These are phyloP conservation scores for Tulasnella sp. DNA, from an alignment of 768 basidiomycete species.

Conservation along the genomic window DNA sequence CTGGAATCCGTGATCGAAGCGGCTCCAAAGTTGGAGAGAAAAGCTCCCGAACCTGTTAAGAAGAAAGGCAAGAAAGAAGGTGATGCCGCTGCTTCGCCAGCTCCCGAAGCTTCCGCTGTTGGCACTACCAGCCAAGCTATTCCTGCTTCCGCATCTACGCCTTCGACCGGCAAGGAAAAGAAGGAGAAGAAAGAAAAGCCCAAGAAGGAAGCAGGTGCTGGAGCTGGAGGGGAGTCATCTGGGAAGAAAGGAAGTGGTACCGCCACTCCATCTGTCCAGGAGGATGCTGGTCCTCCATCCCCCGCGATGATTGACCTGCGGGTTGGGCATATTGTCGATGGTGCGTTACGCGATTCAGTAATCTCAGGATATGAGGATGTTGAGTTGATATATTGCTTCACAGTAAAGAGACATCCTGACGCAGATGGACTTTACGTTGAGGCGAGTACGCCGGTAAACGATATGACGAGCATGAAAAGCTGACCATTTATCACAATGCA, in stretches of 20 bases:
- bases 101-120: constrained; percentile 20
- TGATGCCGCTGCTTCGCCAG: constrained; percentile 24
- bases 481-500: constrained; percentile 26
- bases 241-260: constrained; percentile 22
- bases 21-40: constrained; percentile 64
- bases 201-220: constrained; percentile 33
- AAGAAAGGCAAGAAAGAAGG: constrained; percentile 49
- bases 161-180: constrained; percentile 27
- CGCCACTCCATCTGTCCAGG: constrained; percentile 30
- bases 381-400: not conserved
- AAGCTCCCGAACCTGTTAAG: constrained; percentile 48
- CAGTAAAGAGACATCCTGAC: constrained; percentile 93
- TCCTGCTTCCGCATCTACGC: constrained; percentile 11
- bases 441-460: constrained; percentile 30
- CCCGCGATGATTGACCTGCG: constrained; percentile 97
- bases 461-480: no score
- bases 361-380: not conserved
- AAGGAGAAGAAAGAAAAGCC: constrained; percentile 32
- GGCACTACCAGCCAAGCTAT: constrained; percentile 23
- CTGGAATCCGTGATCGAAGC: constrained; percentile 36
- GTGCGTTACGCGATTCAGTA: constrained; percentile 35
- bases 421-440: constrained; percentile 97
- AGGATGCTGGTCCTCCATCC: constrained; percentile 66
- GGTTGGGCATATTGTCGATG: constrained; percentile 84
- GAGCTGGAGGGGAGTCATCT: constrained; percentile 27